phyloP scores from a whole-genome alignment of 2,329 filamentous ascomycete species.

The Trichoderma koningiopsis region DNA sequence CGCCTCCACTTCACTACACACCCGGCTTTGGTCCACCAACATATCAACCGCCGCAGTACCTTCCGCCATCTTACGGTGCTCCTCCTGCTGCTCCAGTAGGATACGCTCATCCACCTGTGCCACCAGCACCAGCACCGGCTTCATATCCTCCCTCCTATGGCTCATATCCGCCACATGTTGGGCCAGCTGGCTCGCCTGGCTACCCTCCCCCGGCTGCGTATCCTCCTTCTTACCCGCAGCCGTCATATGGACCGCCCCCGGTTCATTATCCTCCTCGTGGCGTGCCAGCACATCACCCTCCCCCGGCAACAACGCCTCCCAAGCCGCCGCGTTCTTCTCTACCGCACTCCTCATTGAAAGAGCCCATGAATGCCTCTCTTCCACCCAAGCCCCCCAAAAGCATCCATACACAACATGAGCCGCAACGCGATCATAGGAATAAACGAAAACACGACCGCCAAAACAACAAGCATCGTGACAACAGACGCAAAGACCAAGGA shows the following conservation, averaged over 20 bases:
- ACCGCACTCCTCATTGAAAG: conserved; percentile 27
- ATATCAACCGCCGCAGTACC: conserved; percentile 33
- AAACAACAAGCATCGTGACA: conserved; percentile 35
- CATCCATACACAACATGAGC: conserved; percentile 34
- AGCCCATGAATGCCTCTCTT: conserved; percentile 32
- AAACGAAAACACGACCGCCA: conserved; percentile 40
- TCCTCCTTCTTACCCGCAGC: conserved; percentile 28
- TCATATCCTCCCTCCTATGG: conserved; percentile 22
- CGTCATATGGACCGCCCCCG: conserved; percentile 30
- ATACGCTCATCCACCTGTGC: conserved; percentile 26
- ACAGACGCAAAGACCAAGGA: conserved; percentile 34
- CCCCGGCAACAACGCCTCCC: not conserved
- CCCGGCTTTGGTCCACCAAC: conserved; percentile 34
- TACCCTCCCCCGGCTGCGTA: conserved; percentile 25
- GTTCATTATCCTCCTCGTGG: conserved; percentile 31
- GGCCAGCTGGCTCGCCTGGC: conserved; percentile 20
- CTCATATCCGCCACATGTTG: conserved; percentile 30
- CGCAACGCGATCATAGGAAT: conserved; percentile 36
- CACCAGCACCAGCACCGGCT: conserved; percentile 20
- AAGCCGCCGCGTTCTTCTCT: conserved; percentile 29
- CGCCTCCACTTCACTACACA: conserved; percentile 32
- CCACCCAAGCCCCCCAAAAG: conserved; percentile 39
- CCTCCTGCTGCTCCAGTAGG: conserved; percentile 27
- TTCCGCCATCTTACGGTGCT: conserved; percentile 30
- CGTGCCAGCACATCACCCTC: conserved; percentile 23